Conservation (phyloP, 805 yeast species). For the Yarrowia yakushimensis region DNA sequence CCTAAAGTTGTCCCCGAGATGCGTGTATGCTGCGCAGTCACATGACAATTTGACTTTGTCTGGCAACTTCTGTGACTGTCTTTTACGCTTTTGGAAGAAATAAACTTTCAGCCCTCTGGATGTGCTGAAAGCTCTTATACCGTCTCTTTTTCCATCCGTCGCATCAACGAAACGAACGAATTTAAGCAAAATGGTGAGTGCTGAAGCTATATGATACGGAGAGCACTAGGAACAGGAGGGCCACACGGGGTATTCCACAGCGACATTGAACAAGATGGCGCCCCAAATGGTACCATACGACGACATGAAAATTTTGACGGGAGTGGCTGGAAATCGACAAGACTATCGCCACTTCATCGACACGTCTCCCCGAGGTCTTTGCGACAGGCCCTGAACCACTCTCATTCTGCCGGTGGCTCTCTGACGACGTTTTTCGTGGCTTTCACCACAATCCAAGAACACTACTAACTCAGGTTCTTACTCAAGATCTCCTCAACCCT, state of each 20-base stretch:
- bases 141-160: constrained; percentile 20
- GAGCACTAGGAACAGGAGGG: neutral
- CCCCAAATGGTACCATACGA: neutral
- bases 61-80: constrained; percentile 12
- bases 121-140: constrained; percentile 24
- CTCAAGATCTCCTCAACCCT: constrained; percentile 98
- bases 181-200: constrained; percentile 25
- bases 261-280: neutral
- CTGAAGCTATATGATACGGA: neutral
- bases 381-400: neutral
- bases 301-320: constrained; percentile 9
- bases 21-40: neutral
- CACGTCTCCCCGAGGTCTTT: neutral
- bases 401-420: neutral
- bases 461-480: constrained; percentile 70
- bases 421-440: neutral
- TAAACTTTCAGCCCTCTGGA: neutral
- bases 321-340: neutral
- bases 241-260: neutral
- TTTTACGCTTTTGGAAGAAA: constrained; percentile 2
- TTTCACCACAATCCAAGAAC: no score
- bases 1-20: neutral
- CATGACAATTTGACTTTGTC: constrained; percentile 1
- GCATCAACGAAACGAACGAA: constrained; percentile 26
- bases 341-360: neutral